These are phyloP conservation scores for Podila epigama DNA, from an alignment of 192 early-diverging fungal genomes.

Conservation along the genomic window DNA sequence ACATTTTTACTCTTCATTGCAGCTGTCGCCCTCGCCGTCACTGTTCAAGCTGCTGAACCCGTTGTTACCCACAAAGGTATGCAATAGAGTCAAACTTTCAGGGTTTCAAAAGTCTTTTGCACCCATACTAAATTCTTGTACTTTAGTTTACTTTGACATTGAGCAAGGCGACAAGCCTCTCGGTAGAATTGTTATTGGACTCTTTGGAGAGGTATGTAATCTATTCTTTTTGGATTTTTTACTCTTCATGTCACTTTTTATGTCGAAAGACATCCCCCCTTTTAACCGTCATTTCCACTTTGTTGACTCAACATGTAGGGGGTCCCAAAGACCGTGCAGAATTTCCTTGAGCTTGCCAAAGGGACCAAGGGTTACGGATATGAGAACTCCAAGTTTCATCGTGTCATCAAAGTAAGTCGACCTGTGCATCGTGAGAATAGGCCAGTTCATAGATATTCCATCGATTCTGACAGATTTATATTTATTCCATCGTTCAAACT, in stretches of 20 bases:
- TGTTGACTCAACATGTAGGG: conserved; percentile 8
- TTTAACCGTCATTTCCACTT: conserved; percentile 11
- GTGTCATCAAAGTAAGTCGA: conserved; percentile 70
- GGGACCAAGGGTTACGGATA: conserved; percentile 60
- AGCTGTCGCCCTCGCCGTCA: conserved; percentile 19
- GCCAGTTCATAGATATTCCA: conserved; percentile 4
- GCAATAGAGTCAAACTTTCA: no score
- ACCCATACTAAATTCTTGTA: no score
- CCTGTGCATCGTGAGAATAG: conserved; percentile 76
- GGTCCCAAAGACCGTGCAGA: conserved; percentile 82
- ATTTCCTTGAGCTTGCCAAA: conserved; percentile 93
- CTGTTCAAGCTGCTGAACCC: conserved; percentile 60
- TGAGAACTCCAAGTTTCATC: conserved; percentile 60
- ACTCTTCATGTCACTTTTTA: conserved; percentile 55
- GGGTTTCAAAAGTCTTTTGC: not conserved
- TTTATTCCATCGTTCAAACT: not conserved
- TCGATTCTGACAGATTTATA: conserved; percentile 52
- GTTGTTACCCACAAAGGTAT: conserved; percentile 71
- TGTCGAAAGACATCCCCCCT: conserved; percentile 56
- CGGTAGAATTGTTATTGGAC: conserved; percentile 74
- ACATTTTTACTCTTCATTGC: conserved; percentile 19
- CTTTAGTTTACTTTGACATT: conserved; percentile 86
- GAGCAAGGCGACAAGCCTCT: conserved; percentile 76
- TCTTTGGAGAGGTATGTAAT: conserved; percentile 71
- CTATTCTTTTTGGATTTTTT: conserved; percentile 17